Base-by-base conservation (phyloP, 78 protist genomes). In the Dictyostelium intermedium region DNA sequence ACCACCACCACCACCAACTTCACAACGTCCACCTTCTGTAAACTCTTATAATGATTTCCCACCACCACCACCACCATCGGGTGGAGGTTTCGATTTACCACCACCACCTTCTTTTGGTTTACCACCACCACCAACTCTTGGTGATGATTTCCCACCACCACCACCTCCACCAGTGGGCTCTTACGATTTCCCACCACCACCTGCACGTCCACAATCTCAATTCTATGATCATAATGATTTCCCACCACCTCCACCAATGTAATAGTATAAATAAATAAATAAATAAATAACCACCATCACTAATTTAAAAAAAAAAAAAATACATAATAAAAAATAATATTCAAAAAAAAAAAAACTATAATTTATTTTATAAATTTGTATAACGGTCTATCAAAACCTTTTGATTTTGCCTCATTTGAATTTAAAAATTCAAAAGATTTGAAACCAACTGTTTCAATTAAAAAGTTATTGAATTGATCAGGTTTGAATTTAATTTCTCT, bases 401-500 rank as follows among this genome's bases (percentile, higher is more conserved):
- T 70, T 32, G 32, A 30, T 23, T 39, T 37, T 16, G 34, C 80
- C 16, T 34, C 37, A 34, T 32, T 80, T 43, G 56, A 43, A 78
- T 41, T 78, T 47, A 60, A 32, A 25, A 16, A 20, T 34, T 91
- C 89, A 43, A 39, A 30, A 32, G 47, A 43, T 39, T 63, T 82
- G 25, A 45, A 91, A 30, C 78, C 70, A 79, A 87, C 82, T 25
- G 47, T 25, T 41, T 91, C 70, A 2, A 84, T 70, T 6, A 92
- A 73, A 50, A 78, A 76, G 2, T 69, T 76, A 13, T 2, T 70
- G 41, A 92, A 92, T 43, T 83, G 56, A 50, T 72, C 35, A 16
- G 96, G 96, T 50, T 80, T 92, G 20, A 92, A 45, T 45, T 73
- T 39, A 9, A 92, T 92, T 18, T 34, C 80, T 18, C 35, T 43